Percentiles rank a stretch among this genome's conserved stretches.
Conservation (phyloP, 176 grass and related monocot species). For the Aegilops speltoides region DNA sequence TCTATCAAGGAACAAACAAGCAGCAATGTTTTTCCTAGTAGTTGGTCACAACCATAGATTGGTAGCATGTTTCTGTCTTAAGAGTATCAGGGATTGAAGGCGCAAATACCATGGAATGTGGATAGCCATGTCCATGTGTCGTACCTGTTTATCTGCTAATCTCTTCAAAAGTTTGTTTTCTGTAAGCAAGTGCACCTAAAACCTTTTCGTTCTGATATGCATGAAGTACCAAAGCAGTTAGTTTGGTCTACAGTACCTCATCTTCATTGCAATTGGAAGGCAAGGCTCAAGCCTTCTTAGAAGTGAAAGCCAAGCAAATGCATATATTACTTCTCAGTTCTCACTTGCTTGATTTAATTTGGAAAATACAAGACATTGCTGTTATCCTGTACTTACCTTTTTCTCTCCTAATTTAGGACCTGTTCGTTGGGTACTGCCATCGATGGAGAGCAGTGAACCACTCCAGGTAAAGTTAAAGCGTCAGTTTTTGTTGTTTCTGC, state of each 20-base stretch:
- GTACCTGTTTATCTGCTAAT: neutral
- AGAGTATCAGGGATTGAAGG: neutral
- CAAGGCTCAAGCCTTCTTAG: neutral
- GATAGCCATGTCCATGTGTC: neutral
- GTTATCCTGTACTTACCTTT: neutral
- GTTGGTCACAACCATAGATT: neutral
- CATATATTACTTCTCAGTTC: neutral
- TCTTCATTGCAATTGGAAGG: neutral
- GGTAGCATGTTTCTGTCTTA: neutral
- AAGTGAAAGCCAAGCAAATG: neutral
- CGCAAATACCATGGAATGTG: neutral
- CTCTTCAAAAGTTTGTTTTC: neutral
- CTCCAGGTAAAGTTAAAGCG: constrained; percentile 33
- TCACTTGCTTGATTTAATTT: constrained; percentile 4
- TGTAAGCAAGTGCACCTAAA: neutral
- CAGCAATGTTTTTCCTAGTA: neutral
- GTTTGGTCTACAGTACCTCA: neutral
- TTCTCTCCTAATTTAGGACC: neutral
- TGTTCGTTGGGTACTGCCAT: neutral
- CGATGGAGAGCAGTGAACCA: constrained; percentile 37
- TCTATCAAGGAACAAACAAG: neutral
- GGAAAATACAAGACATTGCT: neutral
- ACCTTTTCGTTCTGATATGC: neutral
- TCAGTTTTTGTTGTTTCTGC: constrained; percentile 12
- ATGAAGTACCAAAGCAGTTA: constrained; percentile 3